Conservation (phyloP, 208 protist genomes). For the Acanthamoeba polyphaga region DNA sequence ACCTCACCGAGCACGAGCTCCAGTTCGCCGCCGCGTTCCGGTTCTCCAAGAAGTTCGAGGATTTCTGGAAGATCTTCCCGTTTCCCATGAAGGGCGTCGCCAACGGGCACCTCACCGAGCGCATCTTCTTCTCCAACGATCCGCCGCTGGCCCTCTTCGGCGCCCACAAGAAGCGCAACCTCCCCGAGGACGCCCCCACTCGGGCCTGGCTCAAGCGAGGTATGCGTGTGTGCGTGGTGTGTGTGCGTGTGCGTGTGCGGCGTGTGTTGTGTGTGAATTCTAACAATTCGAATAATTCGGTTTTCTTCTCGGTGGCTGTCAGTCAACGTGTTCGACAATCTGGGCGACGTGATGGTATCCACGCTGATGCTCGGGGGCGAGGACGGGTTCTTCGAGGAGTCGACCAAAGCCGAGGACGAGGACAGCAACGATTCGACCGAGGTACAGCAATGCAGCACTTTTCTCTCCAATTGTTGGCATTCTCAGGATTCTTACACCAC, state of each 20-base stretch:
- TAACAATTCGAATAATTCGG: no score
- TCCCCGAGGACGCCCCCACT: slow-evolving; percentile 23
- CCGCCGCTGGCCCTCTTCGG: slow-evolving; percentile 66
- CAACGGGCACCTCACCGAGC: slow-evolving; percentile 30
- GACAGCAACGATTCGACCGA: slow-evolving; percentile 16
- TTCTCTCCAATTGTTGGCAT: no score
- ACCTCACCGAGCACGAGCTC: slow-evolving; percentile 58
- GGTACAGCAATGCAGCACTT: background rate
- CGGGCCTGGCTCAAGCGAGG: slow-evolving; percentile 70
- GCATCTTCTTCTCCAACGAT: slow-evolving; percentile 73
- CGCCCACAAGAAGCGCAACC: background rate
- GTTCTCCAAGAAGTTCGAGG: slow-evolving; percentile 75
- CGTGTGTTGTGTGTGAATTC: background rate
- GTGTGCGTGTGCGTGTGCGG: background rate
- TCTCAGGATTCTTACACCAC: background rate
- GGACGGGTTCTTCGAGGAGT: slow-evolving; percentile 19
- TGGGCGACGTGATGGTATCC: slow-evolving; percentile 74
- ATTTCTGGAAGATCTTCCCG: slow-evolving; percentile 70
- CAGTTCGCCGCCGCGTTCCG: slow-evolving; percentile 69
- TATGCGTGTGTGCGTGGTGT: background rate
- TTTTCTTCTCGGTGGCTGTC: no score
- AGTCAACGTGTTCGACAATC: slow-evolving; percentile 72
- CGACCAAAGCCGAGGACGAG: slow-evolving; percentile 16
- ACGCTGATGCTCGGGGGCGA: slow-evolving; percentile 67
- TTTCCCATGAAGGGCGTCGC: slow-evolving; percentile 53